Evolutionary conservation across 2,329 filamentous ascomycete species (phyloP), one percentile per base, ranked within the genome.

Genomic region (Stagonosporopsis tanaceti): DNA sequence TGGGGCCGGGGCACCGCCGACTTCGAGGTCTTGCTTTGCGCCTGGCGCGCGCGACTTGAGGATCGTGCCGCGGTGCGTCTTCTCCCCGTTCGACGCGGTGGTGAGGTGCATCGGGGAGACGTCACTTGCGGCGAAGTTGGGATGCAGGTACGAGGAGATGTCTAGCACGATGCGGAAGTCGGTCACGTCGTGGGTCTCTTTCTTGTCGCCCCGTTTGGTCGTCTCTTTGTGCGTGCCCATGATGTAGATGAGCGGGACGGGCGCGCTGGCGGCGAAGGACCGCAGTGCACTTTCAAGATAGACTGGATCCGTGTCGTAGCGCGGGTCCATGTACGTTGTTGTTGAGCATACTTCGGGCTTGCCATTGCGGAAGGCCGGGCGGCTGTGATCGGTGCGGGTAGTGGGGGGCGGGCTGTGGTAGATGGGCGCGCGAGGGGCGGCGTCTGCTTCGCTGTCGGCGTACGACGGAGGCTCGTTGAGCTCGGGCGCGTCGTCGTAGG

Each of bases 11-110:
- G 64, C 60, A 8, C 80, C 79, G 11, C 80, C 79, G 11, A 82
- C 72, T 63, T 84, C 80, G 53, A 84, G 73, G 57, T 78, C 77
- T 57, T 80, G 77, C 50, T 73, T 77, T 27, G 67, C 70, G 4
- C 77, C 79, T 2, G 83, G 82, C 0, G 81, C 85, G 4, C 82
- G 76, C 5, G 77, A 81, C 54, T 81, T 79, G 15, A 86, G 78
- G 47, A 87, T 79, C 4, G 86, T 87, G 20, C 90, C 90, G n/a
- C 90, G 87, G 52, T 84, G 82, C 9, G 84, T 84, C 61, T 86
- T 85, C 64, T 89, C 85, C 50, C 80, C 77, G 66, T 88, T 85
- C 46, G 84, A 79, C 0, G 85, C 84, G 0, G 84, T 83, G 9
- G 48, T 46, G 11, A 78, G 62, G 1, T 53, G 53, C 72, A 75